These are phyloP conservation scores for Aureoboletus auriporus DNA, from an alignment of 768 basidiomycete genomes.

Conservation along the genomic window DNA sequence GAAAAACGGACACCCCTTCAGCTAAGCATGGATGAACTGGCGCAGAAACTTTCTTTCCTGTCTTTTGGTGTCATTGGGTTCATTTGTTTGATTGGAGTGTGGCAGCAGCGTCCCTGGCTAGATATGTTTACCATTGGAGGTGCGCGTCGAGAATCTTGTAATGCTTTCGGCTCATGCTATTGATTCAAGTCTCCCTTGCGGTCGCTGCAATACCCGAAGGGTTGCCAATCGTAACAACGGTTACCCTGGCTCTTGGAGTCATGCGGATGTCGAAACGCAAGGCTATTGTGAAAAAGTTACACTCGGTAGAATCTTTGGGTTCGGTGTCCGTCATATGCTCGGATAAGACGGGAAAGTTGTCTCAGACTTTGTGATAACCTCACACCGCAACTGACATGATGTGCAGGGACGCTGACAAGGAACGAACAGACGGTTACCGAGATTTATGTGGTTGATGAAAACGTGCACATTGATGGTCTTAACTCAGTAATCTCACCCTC, in stretches of 20 bases:
- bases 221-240: slow-evolving; percentile 93
- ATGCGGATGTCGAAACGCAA: slow-evolving; percentile 91
- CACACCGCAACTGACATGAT: neutral
- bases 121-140: slow-evolving; percentile 99
- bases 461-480: slow-evolving; percentile 51
- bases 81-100: slow-evolving; percentile 86
- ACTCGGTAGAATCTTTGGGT: slow-evolving; percentile 90
- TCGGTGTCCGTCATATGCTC: slow-evolving; percentile 97
- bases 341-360: slow-evolving; percentile 80
- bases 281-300: slow-evolving; percentile 95
- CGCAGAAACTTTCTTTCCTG: slow-evolving; percentile 82
- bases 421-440: slow-evolving; percentile 96
- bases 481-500: slow-evolving; percentile 48
- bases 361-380: neutral
- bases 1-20: slow-evolving; percentile 93
- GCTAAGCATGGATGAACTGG: slow-evolving; percentile 93
- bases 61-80: slow-evolving; percentile 95
- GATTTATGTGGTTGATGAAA: slow-evolving; percentile 84
- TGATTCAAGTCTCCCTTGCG: slow-evolving; percentile 77
- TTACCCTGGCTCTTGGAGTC: slow-evolving; percentile 93
- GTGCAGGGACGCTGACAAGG: slow-evolving; percentile 79
- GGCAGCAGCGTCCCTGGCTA: slow-evolving; percentile 84
- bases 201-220: slow-evolving; percentile 99
- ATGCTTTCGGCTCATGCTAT: slow-evolving; percentile 8
- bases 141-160: slow-evolving; percentile 32